Evolutionary conservation across 2,329 filamentous ascomycete genomes (phyloP), one percentile per base, ranked within the genome.

Genomic region (Plectosphaerella cucumerina): DNA sequence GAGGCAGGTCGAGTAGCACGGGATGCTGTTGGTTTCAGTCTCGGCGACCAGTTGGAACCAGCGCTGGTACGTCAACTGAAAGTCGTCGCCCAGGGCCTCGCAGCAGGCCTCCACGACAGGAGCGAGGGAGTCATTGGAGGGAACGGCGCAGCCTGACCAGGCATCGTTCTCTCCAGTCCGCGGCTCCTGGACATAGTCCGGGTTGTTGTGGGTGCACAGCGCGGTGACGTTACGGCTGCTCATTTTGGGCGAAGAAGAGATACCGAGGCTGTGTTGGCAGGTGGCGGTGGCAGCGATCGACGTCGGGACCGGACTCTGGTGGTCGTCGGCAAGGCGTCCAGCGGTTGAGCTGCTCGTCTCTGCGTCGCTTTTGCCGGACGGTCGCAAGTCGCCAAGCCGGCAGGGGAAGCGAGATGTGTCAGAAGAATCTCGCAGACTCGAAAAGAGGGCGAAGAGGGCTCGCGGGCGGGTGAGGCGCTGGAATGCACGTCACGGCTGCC

Each of bases 61-160:
- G 35, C 42, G 18, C 35, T 48, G 47, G 15, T 48, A 48, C 8
- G 47, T 42, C 35, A 33, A 39, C 20, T 22, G 11, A 22, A 42
- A 48, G 37, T 33, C 47, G 23, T 48, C 47, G 45, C 45, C 45
- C 3, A 48, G 35, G 20, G 22, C 34, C 23, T 42, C 37, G 37
- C 47, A 48, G 35, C 47, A 48, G 6, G 21, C 22, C 17, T 48
- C 34, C 20, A 48, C 14, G 4, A 42, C n/a, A n/a, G 47, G 35
- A 10, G 47, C 47, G 14, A 33, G n/a, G n/a, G 35, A 33, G 8
- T 22, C 17, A 18, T 48, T 23, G 12, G 34, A 41, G 22, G 47
- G 37, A 22, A 48, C 23, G 22, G 18, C 47, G 47, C 47, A 48
- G 15, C 47, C 47, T 6, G 47, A 48, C 47, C 47, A 48, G 11